Base-by-base conservation (phyloP, 192 early-diverging fungal genomes). In the Coemansia sp. region DNA sequence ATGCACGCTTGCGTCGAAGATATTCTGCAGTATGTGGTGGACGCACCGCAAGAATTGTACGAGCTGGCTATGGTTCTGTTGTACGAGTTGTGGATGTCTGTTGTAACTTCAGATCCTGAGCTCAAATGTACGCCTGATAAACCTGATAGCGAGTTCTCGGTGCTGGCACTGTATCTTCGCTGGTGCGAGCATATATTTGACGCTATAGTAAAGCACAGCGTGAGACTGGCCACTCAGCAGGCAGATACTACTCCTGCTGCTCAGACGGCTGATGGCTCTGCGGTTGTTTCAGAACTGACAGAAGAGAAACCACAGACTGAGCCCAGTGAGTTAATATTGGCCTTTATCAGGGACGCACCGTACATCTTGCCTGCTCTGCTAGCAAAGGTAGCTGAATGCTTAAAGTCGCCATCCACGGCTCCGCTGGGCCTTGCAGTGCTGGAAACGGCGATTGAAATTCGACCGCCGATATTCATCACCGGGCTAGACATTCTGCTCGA, bases 51-150 rank as follows among this genome's bases (percentile, higher is more conserved):
- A 3, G 54, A 59, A 45, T 65, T 37, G 19, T 81, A 81, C 32
- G 47, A 53, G 4, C 57, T 81, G 68, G 71, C 65, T 3, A 61
- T 73, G 27, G 51, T 62, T 27, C 51, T 74, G 2, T 48, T 81
- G 29, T 81, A 81, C 47, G 78, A 81, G 72, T 48, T 81, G 41
- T 81, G 78, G 78, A 66, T 81, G 62, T 65, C 78, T 11, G 78
- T 81, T 1, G 57, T 65, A 9, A 57, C 61, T 26, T 58, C 69
- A 14, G 68, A 81, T 39, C 78, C 78, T 8, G 58, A 71, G 19
- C 56, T 74, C 49, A 16, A 48, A 18, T 47, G 60, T 26, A 38
- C 45, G n/a, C 68, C 68, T 1, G 54, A 43, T 19, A 43, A 39
- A 10, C 22, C 59, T 8, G 53, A 20, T 0, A 24, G 16, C 51